Base-by-base conservation (phyloP, 352 stramenopile genomes). In the Globisporangium apiculatum region DNA sequence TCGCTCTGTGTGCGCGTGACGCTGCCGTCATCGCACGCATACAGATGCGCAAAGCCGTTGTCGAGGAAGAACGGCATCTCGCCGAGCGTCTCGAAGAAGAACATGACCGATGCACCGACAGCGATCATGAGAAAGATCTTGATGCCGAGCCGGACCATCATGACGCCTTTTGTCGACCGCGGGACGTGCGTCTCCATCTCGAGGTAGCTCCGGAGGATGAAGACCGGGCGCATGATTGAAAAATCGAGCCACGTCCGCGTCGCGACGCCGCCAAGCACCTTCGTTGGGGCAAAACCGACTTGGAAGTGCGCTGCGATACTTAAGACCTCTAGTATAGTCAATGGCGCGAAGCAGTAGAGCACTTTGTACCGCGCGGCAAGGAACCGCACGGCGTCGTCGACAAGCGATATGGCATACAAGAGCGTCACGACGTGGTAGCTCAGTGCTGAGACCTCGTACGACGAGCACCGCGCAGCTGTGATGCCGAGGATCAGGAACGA, bases 11-110 rank as follows among this genome's bases (percentile, higher is more conserved):
- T 60, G 15, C 71, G 70, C 6, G 80, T 89, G 8, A 91, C 68
- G 31, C 68, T 72, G 31, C 78, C 83, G 59, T 84, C 64, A 38
- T 69, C 75, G 51, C 84, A 94, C 37, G 68, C 69, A 62, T 92
- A 94, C 40, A 94, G 65, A 58, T 94, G 84, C 6, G 82, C 83
- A 47, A 94, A 94, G 31, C 84, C 84, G 51, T 92, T 92, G 48
- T 79, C 53, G 35, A 54, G 66, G 62, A 92, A 92, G 47, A 89
- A 86, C 5, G 79, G 75, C 69, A 94, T 75, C 61, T 94, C 84
- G 9, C 83, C 83, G 0, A 91, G 76, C n/a, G 81, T 94, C 65
- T 94, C 84, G n/a, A 94, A 64, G 60, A 90, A 94, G 53, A 94
- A 92, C 67, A 94, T 90, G 62, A 85, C 67, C 15, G 80, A 88